These are phyloP conservation scores for Candida loeiensis DNA, from an alignment of 805 yeast species.

Conservation along the genomic window DNA sequence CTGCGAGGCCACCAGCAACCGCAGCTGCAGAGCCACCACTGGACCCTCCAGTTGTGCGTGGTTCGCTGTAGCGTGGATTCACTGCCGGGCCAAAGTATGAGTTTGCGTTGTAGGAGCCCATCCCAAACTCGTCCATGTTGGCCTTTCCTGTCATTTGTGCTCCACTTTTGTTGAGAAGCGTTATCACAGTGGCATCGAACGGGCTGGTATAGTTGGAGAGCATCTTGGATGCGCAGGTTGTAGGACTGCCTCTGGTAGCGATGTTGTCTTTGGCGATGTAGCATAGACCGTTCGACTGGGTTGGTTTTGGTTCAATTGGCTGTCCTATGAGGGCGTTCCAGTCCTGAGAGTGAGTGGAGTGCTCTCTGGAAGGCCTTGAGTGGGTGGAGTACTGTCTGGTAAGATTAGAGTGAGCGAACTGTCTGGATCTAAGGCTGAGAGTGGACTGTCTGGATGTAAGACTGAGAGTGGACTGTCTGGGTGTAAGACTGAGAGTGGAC, in stretches of 20 bases:
- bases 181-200: slow-evolving; percentile 71
- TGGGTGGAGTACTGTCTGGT: no score
- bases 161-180: slow-evolving; percentile 51
- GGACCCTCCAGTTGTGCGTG: slow-evolving; percentile 73
- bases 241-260: slow-evolving; percentile 55
- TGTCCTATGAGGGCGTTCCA: slow-evolving; percentile 5
- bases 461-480: no score
- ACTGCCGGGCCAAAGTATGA: slow-evolving; percentile 54
- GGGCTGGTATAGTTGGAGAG: slow-evolving; percentile 66
- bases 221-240: slow-evolving; percentile 77
- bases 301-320: no score
- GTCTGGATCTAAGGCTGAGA: no score
- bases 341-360: no score
- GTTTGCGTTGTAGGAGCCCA: slow-evolving; percentile 76
- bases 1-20: slow-evolving; percentile 67
- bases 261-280: slow-evolving; percentile 71
- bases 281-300: no score
- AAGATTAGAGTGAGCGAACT: no score
- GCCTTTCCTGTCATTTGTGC: slow-evolving; percentile 68
- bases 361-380: no score
- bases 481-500: no score
- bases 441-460: no score
- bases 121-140: slow-evolving; percentile 95
- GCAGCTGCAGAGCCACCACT: slow-evolving; percentile 97
- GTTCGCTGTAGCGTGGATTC: slow-evolving; percentile 43